Conservation (phyloP, 2,329 filamentous ascomycete species). For the Akanthomyces muscarius region DNA sequence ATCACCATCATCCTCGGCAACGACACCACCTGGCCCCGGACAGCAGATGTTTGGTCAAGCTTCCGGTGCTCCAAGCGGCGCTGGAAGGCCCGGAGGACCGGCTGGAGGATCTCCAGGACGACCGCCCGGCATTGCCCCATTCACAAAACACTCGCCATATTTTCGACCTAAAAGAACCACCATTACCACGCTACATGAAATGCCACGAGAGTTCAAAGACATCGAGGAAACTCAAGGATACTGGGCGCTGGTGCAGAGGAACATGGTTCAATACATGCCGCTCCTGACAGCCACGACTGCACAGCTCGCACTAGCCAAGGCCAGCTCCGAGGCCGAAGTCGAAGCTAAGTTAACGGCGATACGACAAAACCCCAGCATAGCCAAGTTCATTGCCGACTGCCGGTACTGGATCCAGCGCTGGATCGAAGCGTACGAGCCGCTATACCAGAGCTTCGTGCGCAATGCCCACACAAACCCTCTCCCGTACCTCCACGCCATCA, state of each 20-base stretch:
- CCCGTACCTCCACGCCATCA: conserved; percentile 35
- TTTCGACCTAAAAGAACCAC: conserved; percentile 31
- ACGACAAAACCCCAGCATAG: conserved; percentile 27
- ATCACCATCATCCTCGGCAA: conserved; percentile 10
- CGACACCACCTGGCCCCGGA: conserved; percentile 13
- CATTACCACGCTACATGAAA: conserved; percentile 30
- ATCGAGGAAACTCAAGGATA: conserved; percentile 36
- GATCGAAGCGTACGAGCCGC: conserved; percentile 34
- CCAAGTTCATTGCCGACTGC: conserved; percentile 33
- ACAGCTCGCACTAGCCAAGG: conserved; percentile 29
- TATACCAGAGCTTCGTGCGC: conserved; percentile 28
- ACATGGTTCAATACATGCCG: conserved; percentile 35
- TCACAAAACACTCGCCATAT: conserved; percentile 36
- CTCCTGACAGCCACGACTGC: conserved; percentile 31
- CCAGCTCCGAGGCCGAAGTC: conserved; percentile 26
- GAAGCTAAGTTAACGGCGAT: conserved; percentile 30
- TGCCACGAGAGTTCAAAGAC: conserved; percentile 30
- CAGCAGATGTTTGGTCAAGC: conserved; percentile 6
- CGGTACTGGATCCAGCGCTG: conserved; percentile 39
- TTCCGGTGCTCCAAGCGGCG: conserved; percentile 13
- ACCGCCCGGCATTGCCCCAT: conserved; percentile 33
- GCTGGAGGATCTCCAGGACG: conserved; percentile 20
- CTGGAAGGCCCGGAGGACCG: neutral
- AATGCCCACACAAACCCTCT: conserved; percentile 24
- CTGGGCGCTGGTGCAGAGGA: conserved; percentile 35